These are phyloP conservation scores for Dothidotthia symphoricarpi DNA, from an alignment of 2,329 filamentous ascomycete species.

Conservation along the genomic window DNA sequence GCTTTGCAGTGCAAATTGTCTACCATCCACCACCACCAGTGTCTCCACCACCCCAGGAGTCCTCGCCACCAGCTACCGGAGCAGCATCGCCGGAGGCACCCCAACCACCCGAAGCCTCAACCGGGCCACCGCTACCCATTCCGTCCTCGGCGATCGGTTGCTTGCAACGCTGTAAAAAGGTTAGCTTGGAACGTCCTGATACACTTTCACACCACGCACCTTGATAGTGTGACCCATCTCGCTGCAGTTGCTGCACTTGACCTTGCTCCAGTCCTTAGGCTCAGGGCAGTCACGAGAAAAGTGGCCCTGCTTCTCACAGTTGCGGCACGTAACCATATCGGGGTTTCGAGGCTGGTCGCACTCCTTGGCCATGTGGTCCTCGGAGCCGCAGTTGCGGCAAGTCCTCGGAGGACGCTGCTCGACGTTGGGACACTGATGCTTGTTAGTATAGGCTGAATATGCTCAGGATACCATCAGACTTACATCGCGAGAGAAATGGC, in stretches of 20 bases:
- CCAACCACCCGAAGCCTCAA: slow-evolving; percentile 15
- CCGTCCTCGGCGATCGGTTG: slow-evolving; percentile 21
- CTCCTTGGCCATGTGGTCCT: slow-evolving; percentile 40
- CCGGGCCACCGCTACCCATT: slow-evolving; percentile 13
- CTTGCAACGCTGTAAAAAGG: slow-evolving; percentile 33
- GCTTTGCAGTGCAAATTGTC: background rate
- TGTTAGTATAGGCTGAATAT: slow-evolving; percentile 13
- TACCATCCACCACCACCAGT: slow-evolving; percentile 13
- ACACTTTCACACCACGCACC: slow-evolving; percentile 10
- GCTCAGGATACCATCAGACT: slow-evolving; percentile 3
- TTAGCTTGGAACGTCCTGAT: slow-evolving; percentile 6
- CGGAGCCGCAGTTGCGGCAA: slow-evolving; percentile 40
- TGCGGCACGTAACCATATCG: slow-evolving; percentile 51
- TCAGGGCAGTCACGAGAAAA: slow-evolving; percentile 57
- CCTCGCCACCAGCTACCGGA: slow-evolving; percentile 13
- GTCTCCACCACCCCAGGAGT: slow-evolving; percentile 15
- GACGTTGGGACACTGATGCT: slow-evolving; percentile 31
- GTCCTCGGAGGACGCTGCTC: slow-evolving; percentile 25
- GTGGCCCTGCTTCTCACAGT: slow-evolving; percentile 65
- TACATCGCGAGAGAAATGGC: slow-evolving; percentile 39
- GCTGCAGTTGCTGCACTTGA: slow-evolving; percentile 51
- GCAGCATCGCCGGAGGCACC: slow-evolving; percentile 8
- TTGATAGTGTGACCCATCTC: slow-evolving; percentile 40
- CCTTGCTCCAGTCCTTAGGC: slow-evolving; percentile 53
- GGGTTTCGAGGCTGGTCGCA: slow-evolving; percentile 40